Base-by-base conservation (phyloP, 2,329 filamentous ascomycete species). In the Fusarium napiforme region DNA sequence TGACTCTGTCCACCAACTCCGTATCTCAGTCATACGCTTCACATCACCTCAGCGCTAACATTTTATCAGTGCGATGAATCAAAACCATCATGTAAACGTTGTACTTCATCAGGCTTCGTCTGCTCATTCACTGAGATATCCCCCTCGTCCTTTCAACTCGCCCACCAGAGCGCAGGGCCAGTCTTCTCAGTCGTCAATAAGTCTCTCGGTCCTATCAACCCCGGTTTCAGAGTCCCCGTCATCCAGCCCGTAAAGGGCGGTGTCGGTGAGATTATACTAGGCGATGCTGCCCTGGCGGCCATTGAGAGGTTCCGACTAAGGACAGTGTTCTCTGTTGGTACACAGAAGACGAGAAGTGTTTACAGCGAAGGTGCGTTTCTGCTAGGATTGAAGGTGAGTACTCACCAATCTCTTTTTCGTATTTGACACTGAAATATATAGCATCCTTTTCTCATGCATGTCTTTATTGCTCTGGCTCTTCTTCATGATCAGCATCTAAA, bases 391-490 rank as follows among this genome's bases (percentile, higher is more conserved):
- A 76, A 79, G 49, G 85, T 87, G 63, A 47, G 43, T 26, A 18
- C 21, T 12, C 8, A n/a, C 15, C 4, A 40, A 19, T 26, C 23
- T 36, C 30, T 12, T 15, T 40, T n/a, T 34, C 4, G 9, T n/a
- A 5, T 18, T 7, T 18, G 19, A 28, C 26, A 40, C 60, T 67
- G 23, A 61, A 59, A 16, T 1, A 7, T 19, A 26, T 37, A 87
- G 85, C 80, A 88, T 55, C 83, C 85, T 0, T 89, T 87, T 61
- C 81, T 91, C 9, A 84, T 89, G 80, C 88, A 91, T 76, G 81
- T 86, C 52, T 82, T 89, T 23, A 80, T 90, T 36, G 83, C 86
- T 26, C 74, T 90, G 28, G 86, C 88, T 5, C 77, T 87, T 7
- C 84, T 88, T 70, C 88, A 91, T 71, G 87, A 90, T 67, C 82